Percentiles rank a stretch among this genome's conserved stretches.
These are phyloP conservation scores for Coniochaeta pulveracea DNA, from an alignment of 2,329 filamentous ascomycete genomes.

Conservation along the genomic window DNA sequence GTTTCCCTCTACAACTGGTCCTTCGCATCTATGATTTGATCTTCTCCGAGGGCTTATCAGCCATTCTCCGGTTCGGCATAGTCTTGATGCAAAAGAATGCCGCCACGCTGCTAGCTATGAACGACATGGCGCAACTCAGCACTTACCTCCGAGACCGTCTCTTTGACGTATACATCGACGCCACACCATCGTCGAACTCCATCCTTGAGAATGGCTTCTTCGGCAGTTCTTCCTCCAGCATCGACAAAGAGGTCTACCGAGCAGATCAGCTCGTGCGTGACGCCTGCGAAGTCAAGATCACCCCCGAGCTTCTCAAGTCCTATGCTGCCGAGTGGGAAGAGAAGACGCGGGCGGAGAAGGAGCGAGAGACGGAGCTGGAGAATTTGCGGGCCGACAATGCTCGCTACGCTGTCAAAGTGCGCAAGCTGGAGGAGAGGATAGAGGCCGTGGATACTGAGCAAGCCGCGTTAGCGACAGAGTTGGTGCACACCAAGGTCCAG, in stretches of 20 bases:
- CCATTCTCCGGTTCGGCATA: conserved; percentile 88
- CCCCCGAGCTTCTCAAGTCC: conserved; percentile 65
- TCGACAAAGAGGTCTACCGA: conserved; percentile 92
- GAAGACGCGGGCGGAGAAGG: conserved; percentile 69
- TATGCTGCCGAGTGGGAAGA: conserved; percentile 91
- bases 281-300: conserved; percentile 78
- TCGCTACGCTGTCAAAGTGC: conserved; percentile 63
- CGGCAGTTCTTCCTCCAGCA: conserved; percentile 75
- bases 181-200: conserved; percentile 80
- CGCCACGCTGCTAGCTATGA: conserved; percentile 64
- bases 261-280: conserved; percentile 90
- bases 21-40: conserved; percentile 95
- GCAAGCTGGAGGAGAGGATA: conserved; percentile 74
- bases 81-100: conserved; percentile 95
- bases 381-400: conserved; percentile 55
- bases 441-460: conserved; percentile 87
- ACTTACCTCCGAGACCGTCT: conserved; percentile 86
- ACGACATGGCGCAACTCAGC: conserved; percentile 83
- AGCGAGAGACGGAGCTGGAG: conserved; percentile 73
- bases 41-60: conserved; percentile 82
- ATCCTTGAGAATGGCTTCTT: conserved; percentile 97
- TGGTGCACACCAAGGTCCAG: conserved; percentile 86
- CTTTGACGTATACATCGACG: conserved; percentile 96
- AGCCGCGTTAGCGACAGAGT: conserved; percentile 77
- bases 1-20: conserved; percentile 91